A percentile compares a stretch with the other conserved stretches of the same genome.
Evolutionary conservation across 441 rosid genomes (phyloP).

Genomic region (Breynia disticha): DNA sequence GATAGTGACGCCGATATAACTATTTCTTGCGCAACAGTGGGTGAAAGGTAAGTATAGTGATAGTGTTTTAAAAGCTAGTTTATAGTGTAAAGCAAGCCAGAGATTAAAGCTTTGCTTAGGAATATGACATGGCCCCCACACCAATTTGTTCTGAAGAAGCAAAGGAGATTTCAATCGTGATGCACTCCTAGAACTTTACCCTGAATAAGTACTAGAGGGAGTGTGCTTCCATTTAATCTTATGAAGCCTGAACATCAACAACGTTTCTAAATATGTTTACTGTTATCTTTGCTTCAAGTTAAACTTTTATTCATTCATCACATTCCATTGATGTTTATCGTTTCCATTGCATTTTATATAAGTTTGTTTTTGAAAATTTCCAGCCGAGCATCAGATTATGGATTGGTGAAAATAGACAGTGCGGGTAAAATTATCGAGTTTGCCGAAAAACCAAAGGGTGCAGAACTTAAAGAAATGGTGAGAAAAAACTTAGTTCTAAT

Average conservation of each 20-base stretch:
- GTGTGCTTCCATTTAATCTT: too few species aligned
- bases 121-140: too few species aligned
- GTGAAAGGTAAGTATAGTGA: constrained; percentile 50
- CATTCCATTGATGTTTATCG: not conserved
- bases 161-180: too few species aligned
- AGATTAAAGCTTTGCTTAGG: too few species aligned
- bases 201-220: too few species aligned
- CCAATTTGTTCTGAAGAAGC: too few species aligned
- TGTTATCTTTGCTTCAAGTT: constrained; percentile 2
- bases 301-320: constrained; percentile 6
- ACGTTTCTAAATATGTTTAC: too few species aligned
- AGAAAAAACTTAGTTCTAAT: constrained; percentile 5
- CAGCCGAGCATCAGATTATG: constrained; percentile 92
- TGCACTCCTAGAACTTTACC: too few species aligned
- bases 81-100: too few species aligned
- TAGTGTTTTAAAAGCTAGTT: too few species aligned
- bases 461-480: constrained; percentile 77
- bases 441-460: constrained; percentile 75
- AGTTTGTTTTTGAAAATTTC: constrained; percentile 4
- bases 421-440: constrained; percentile 58
- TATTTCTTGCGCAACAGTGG: constrained; percentile 65
- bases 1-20: constrained; percentile 78
- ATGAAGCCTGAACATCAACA: too few species aligned
- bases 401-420: constrained; percentile 72
- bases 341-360: not conserved